These are phyloP conservation scores for Cytospora piceae DNA, from an alignment of 2,329 filamentous ascomycete genomes.

Conservation along the genomic window DNA sequence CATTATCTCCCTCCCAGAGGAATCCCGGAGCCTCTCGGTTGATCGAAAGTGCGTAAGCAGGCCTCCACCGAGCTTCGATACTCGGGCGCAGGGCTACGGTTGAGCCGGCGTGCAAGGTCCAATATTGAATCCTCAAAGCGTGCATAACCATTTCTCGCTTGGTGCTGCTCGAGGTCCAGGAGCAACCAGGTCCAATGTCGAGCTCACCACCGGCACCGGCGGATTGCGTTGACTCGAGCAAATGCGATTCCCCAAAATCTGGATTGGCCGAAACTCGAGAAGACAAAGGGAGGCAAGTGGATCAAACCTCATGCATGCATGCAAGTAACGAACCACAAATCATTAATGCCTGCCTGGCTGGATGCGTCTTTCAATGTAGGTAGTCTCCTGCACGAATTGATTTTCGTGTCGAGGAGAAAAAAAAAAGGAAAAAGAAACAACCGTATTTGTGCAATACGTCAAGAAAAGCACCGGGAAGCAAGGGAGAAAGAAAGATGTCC, in stretches of 20 bases:
- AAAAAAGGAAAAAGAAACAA: not conserved
- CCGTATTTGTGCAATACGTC: not conserved
- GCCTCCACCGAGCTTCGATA: not conserved
- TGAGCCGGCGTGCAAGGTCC: not conserved
- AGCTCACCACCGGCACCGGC: not conserved
- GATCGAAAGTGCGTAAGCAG: not conserved
- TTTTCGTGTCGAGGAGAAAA: not conserved
- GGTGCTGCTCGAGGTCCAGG: not conserved
- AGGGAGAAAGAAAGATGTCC: not conserved
- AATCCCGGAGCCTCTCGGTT: not conserved
- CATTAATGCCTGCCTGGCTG: not conserved
- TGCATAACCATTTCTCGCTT: not conserved
- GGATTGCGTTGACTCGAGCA: not conserved
- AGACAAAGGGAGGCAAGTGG: not conserved
- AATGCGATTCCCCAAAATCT: not conserved
- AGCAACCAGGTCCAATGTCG: not conserved
- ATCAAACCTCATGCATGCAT: not conserved
- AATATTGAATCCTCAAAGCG: not conserved
- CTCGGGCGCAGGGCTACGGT: not conserved
- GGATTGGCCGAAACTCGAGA: not conserved
- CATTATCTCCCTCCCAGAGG: not conserved
- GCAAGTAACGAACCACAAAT: not conserved
- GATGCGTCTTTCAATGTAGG: too few relatives aligned
- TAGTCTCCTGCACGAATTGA: not conserved
- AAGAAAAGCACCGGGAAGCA: constrained; percentile 1